A percentile compares a stretch with the other conserved stretches of the same genome.
Evolutionary conservation across 192 early-diverging fungal species (phyloP).

Genomic region (Coemansia sp.): DNA sequence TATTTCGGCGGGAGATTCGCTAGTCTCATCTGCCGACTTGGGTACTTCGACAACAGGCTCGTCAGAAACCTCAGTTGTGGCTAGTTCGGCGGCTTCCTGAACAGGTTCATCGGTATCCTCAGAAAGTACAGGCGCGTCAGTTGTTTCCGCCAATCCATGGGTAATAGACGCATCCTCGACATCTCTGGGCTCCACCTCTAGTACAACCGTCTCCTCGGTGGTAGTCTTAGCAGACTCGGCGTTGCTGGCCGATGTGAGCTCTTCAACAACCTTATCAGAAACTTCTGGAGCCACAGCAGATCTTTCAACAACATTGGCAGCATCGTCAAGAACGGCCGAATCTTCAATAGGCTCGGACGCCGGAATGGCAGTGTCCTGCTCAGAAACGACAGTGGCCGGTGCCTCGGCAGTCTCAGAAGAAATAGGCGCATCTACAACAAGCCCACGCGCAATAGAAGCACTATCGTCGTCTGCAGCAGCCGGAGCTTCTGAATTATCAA

Average conservation of each 20-base stretch:
- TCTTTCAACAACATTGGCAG: not conserved
- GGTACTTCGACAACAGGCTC: no score
- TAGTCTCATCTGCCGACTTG: no score
- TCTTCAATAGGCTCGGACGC: not conserved
- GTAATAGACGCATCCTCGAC: not conserved
- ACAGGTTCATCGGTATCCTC: not conserved
- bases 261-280: not conserved
- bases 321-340: not conserved
- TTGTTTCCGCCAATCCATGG: not conserved
- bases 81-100: no score
- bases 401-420: constrained; percentile 1
- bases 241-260: not conserved
- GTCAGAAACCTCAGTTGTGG: no score
- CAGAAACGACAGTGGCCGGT: constrained; percentile 1
- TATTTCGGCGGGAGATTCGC: not conserved
- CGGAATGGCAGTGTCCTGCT: not conserved
- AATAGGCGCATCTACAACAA: not conserved
- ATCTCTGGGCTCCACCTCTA: not conserved
- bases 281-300: not conserved
- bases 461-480: not conserved
- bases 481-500: not conserved
- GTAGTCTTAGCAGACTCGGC: not conserved
- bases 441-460: not conserved
- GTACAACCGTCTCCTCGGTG: not conserved
- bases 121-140: not conserved